Conservation (phyloP, 2,329 filamentous ascomycete species). For the Hyphodiscus sp. region DNA sequence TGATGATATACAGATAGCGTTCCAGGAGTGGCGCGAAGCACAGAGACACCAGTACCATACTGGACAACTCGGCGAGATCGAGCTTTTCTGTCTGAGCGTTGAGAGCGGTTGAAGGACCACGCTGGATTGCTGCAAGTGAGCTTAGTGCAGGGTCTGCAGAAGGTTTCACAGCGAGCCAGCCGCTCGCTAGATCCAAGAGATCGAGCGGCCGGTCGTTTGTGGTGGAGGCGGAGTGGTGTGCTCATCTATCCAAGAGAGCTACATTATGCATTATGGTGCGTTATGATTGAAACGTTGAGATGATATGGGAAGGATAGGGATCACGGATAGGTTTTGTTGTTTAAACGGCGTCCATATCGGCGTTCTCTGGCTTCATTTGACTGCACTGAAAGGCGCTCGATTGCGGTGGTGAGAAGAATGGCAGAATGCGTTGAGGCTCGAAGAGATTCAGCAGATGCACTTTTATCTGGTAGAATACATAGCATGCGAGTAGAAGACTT, state of each 20-base stretch:
- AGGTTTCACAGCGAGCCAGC: background rate
- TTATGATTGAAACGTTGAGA: constrained; percentile 28
- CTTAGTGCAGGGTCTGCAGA: background rate
- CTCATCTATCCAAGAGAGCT: background rate
- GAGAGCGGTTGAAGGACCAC: constrained; percentile 13
- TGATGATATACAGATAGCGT: constrained; percentile 93
- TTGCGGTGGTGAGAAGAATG: constrained; percentile 3
- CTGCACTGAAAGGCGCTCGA: background rate
- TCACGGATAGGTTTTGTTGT: constrained; percentile 9
- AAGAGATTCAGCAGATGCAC: background rate
- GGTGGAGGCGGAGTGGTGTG: background rate
- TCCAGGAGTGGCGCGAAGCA: constrained; percentile 87
- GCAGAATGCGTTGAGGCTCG: constrained; percentile 10
- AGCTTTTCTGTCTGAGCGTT: constrained; percentile 66
- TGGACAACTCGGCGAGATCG: constrained; percentile 80
- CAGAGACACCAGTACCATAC: constrained; percentile 53
- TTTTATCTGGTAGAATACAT: background rate
- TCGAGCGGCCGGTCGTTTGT: background rate
- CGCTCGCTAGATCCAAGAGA: background rate
- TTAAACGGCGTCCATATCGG: constrained; percentile 19
- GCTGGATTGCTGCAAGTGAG: background rate
- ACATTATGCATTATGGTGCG: constrained; percentile 11
- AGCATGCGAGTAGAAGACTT: background rate
- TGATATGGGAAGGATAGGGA: constrained; percentile 20
- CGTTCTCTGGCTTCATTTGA: constrained; percentile 11